A percentile compares a stretch with the other conserved stretches of the same genome.
These are phyloP conservation scores for Clarireedia monteithiana DNA, from an alignment of 2,329 filamentous ascomycete genomes.

Conservation along the genomic window DNA sequence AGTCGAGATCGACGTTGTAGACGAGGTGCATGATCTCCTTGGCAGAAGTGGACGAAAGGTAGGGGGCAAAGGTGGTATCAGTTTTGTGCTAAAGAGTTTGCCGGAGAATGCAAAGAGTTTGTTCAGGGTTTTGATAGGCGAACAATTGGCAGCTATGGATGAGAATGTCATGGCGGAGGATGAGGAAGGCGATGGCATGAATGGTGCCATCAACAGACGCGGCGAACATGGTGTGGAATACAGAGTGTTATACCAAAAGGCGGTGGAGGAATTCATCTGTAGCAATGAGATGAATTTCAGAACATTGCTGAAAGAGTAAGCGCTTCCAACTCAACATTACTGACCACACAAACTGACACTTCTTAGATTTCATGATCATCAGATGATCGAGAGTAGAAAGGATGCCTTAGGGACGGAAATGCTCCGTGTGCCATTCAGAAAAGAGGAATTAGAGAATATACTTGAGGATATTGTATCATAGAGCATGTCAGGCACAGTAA, in stretches of 20 bases:
- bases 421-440: conserved; percentile 75
- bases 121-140: conserved; percentile 76
- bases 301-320: conserved; percentile 84
- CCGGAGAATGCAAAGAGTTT: conserved; percentile 87
- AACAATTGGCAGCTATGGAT: conserved; percentile 67
- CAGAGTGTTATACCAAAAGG: conserved; percentile 85
- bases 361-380: conserved; percentile 82
- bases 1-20: conserved; percentile 74
- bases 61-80: conserved; percentile 84
- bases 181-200: conserved; percentile 30
- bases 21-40: conserved; percentile 81
- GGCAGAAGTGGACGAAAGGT: conserved; percentile 72
- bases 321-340: conserved; percentile 14
- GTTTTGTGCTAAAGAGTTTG: conserved; percentile 81
- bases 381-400: conserved; percentile 87
- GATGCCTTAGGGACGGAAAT: conserved; percentile 81
- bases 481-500: neutral
- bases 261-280: conserved; percentile 93
- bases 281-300: conserved; percentile 94
- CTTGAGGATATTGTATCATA: conserved; percentile 58
- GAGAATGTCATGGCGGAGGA: conserved; percentile 37
- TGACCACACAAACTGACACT: conserved; percentile 20
- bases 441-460: conserved; percentile 82
- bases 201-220: conserved; percentile 12
- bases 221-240: conserved; percentile 70